Evolutionary conservation across 169 alveolate genomes (phyloP).

Genomic region (Neospora caninum): DNA sequence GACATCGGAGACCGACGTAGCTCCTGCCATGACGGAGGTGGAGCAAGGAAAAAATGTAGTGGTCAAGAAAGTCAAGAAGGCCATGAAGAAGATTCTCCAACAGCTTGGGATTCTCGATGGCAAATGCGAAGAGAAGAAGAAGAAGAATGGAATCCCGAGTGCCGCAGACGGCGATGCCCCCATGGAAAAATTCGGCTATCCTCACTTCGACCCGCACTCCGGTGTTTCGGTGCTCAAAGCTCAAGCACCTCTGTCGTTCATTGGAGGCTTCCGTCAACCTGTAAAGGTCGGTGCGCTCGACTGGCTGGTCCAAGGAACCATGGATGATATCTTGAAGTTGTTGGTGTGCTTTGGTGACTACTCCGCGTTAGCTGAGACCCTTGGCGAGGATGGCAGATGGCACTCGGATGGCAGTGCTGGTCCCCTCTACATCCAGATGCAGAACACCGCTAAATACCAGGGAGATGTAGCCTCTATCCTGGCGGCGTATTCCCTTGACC

Average conservation of each 20-base stretch:
- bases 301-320: background rate
- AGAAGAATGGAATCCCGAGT: background rate
- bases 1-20: background rate
- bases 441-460: background rate
- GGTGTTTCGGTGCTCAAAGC: background rate
- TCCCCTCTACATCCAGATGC: slow-evolving; percentile 11
- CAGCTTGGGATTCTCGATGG: background rate
- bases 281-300: background rate
- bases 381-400: background rate
- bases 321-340: background rate
- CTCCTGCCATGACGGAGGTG: background rate
- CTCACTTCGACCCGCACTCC: background rate
- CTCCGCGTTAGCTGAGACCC: background rate
- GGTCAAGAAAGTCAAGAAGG: background rate
- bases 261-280: background rate
- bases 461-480: background rate
- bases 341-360: background rate
- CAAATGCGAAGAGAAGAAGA: background rate
- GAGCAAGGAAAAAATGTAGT: background rate
- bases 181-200: background rate
- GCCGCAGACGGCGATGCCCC: slow-evolving; percentile 35
- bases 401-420: background rate
- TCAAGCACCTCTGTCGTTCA: background rate
- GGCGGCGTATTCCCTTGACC: background rate
- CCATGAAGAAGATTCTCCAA: background rate